These are phyloP conservation scores for Fusarium papillatum DNA, from an alignment of 2,329 filamentous ascomycete genomes.

Conservation along the genomic window DNA sequence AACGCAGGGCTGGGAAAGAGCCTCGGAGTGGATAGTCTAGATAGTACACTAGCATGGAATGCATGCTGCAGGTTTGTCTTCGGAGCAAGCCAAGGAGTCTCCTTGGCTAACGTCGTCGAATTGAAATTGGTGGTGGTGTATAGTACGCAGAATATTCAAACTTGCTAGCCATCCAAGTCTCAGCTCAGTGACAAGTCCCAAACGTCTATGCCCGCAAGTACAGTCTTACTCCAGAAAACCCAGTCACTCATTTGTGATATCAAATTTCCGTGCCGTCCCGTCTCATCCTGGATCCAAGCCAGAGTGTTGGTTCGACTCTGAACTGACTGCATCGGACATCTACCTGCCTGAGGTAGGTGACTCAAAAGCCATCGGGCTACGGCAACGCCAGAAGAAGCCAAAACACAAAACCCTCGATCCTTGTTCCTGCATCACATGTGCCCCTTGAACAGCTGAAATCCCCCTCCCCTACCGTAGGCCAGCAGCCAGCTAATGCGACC, in stretches of 20 bases:
- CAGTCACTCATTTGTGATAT: not conserved
- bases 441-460: conserved; percentile 45
- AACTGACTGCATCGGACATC: conserved; percentile 4
- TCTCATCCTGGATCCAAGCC: not conserved
- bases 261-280: not conserved
- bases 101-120: not conserved
- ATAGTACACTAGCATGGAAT: not conserved
- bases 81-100: not conserved
- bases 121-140: not conserved
- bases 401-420: not conserved
- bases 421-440: conserved; percentile 13
- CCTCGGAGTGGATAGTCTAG: not conserved
- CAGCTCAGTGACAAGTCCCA: not conserved
- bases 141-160: conserved; percentile 2
- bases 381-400: conserved; percentile 2
- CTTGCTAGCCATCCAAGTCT: not conserved
- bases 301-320: not conserved
- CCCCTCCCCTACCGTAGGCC: conserved; percentile 1
- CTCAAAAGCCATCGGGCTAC: conserved; percentile 13
- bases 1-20: conserved; percentile 1
- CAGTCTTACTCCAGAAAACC: not conserved
- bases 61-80: not conserved
- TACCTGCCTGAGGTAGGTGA: conserved; percentile 10
- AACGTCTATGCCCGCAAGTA: not conserved
- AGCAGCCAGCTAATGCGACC: conserved; percentile 33